Conservation (phyloP, 345 rosid species). For the Xanthoceras sorbifolium region DNA sequence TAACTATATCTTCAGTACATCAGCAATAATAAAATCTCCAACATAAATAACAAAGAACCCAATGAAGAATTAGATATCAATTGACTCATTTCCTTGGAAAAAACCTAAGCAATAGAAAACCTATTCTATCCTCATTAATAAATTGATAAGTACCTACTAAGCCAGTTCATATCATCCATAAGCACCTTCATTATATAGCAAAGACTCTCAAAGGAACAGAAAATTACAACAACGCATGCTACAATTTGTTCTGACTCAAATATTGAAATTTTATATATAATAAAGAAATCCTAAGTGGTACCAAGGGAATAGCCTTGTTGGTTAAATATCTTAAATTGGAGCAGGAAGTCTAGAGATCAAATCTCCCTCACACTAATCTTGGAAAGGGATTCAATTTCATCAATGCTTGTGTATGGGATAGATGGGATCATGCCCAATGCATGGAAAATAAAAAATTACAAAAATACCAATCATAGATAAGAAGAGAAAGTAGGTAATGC, state of each 20-base stretch:
- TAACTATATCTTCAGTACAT: constrained; percentile 7
- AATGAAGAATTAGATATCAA: constrained; percentile 12
- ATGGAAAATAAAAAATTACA: neutral
- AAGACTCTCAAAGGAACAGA: neutral
- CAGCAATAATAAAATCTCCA: neutral
- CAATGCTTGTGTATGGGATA: neutral
- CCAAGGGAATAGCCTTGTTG: neutral
- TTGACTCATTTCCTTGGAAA: neutral
- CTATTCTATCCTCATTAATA: neutral
- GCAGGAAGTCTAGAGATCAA: neutral
- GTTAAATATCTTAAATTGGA: neutral
- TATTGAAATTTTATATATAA: neutral
- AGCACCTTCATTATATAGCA: neutral
- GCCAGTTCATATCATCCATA: neutral
- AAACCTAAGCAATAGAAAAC: neutral
- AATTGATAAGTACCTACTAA: neutral
- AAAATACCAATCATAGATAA: neutral
- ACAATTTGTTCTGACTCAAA: constrained; percentile 6
- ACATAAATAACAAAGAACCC: neutral
- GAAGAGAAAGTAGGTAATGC: neutral
- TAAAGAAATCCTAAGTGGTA: neutral
- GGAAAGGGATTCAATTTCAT: neutral
- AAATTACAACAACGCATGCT: neutral
- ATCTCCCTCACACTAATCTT: neutral
- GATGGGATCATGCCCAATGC: neutral